Evolutionary conservation across 345 rosid species (phyloP).

Genomic region (Salix koriyanagi): DNA sequence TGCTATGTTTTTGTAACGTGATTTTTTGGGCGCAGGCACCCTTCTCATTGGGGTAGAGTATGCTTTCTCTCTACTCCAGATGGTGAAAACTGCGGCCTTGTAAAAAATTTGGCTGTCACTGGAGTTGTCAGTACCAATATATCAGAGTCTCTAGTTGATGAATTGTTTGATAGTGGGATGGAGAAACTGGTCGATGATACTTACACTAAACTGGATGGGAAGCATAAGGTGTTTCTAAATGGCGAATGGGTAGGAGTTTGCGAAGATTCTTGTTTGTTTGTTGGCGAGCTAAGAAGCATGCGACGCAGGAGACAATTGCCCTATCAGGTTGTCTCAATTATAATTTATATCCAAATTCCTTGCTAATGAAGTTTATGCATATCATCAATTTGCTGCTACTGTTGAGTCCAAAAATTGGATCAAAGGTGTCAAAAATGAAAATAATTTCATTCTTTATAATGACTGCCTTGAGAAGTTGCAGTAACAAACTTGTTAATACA

Average conservation of each 20-base stretch:
- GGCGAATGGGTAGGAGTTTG: conserved; percentile 92
- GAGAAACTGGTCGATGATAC: conserved; percentile 54
- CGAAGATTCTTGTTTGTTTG: conserved; percentile 53
- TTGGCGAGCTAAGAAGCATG: conserved; percentile 47
- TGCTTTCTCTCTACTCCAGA: conserved; percentile 94
- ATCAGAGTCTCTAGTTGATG: conserved; percentile 43
- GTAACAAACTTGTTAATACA: too few species aligned
- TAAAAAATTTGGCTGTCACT: conserved; percentile 73
- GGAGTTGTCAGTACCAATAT: conserved; percentile 67
- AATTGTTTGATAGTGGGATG: conserved; percentile 61
- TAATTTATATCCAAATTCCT: neutral
- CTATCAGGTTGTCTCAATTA: conserved; percentile 44
- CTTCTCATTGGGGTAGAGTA: conserved; percentile 97
- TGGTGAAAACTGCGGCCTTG: conserved; percentile 98
- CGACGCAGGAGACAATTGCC: conserved; percentile 60
- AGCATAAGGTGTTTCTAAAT: conserved; percentile 63
- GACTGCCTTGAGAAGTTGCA: too few species aligned
- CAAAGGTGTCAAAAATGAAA: too few species aligned
- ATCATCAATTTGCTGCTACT: neutral
- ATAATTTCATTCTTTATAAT: too few species aligned
- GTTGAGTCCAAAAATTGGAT: neutral
- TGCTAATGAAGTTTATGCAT: neutral
- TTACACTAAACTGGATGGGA: conserved; percentile 40
- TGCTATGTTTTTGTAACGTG: conserved; percentile 11
- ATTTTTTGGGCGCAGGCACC: conserved; percentile 55